Base-by-base conservation (phyloP, 2,329 filamentous ascomycete species). In the Aureobasidium uvarum region DNA sequence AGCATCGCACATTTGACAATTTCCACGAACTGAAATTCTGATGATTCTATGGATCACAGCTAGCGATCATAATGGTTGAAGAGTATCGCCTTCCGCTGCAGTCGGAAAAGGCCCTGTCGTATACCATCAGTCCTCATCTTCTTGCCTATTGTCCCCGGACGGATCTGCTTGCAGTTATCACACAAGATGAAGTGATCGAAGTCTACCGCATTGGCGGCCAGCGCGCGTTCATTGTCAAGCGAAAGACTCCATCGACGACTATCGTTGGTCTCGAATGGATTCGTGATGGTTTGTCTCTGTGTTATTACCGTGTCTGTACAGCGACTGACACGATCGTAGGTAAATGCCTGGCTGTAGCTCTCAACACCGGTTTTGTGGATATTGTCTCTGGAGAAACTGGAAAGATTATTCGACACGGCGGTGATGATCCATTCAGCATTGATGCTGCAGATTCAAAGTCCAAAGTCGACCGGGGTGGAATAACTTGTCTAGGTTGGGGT, bases 171-270 rank as follows among this genome's bases (percentile, higher is more conserved):
- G 88, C 89, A 5, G 82, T 92, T 14, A 89, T 90, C 14, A 85
- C 83, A n/a, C 81, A 83, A 18, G 85, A 87, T 67, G 86, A 86
- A 56, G 86, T 87, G 58, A 80, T 97, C 20, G 83, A 89, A 69
- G 86, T 96, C 50, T 93, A 89, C 77, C 85, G 94, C 56, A 84
- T 93, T 18, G 91, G 89, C 67, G 89, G 89, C 1, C 91, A 97
- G 71, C 76, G 81, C 58, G 86, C 88, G 2, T 88, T 89, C 72
- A 83, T 83, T 0, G 68, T 81, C 31, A 79, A 78, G 62, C 73
- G 77, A 55, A 79, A 77, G 68, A 74, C 71, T 48, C 72, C 75
- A 33, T 71, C 72, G 20, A 64, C 69, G 5, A 69, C 65, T 14
- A 74, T 81, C 14, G 74, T 76, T 41, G 72, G 73, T 45, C 68